Evolutionary conservation across 2,329 filamentous ascomycete species (phyloP), one percentile per base, ranked within the genome.

Genomic region (Fusarium paranaense): DNA sequence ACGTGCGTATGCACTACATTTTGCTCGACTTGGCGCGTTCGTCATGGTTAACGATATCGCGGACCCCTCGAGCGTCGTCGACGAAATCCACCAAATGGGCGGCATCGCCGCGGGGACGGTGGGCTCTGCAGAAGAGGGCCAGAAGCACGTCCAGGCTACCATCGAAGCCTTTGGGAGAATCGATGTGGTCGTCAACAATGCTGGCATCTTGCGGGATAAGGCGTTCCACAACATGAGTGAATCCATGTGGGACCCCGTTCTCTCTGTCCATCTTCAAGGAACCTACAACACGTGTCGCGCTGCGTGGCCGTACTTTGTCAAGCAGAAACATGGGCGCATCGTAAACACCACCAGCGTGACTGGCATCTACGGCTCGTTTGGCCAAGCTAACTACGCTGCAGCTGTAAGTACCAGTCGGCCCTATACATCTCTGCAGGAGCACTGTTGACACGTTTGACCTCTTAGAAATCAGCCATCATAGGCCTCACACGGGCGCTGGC

Each of bases 331-430:
- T 80, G 97, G 97, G 76, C 95, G 97, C 80, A 91, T 99, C 71
- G 89, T 99, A 80, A 99, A 99, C 89, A 99, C 97, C 59, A 97
- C 97, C 45, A 97, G 94, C 38, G 98, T 97, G 58, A 97, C 94
- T 78, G 97, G 97, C 85, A 97, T 99, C 84, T 99, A 99, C 83
- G 97, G 97, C 78, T 98, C 98, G 89, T 99, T 99, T 82, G 97
- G 97, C 73, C 97, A 99, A 86, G 94, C 96, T 80, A 99, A 99
- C 89, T 99, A 99, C 84, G 90, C 97, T 72, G 94, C 96, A 67
- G 94, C 94, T 66, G 92, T 94, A 89, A 86, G 91, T n/a, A 88
- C 40, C 3, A 40, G 37, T 45, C 50, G 37, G 18, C n/a, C 37
- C 37, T 40, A 40, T 40, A 6, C 18, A 11, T 40, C 4, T 10